A percentile compares a stretch with the other conserved stretches of the same genome.
These are phyloP conservation scores for Candida oleophila DNA, from an alignment of 805 yeast species.

Conservation along the genomic window DNA sequence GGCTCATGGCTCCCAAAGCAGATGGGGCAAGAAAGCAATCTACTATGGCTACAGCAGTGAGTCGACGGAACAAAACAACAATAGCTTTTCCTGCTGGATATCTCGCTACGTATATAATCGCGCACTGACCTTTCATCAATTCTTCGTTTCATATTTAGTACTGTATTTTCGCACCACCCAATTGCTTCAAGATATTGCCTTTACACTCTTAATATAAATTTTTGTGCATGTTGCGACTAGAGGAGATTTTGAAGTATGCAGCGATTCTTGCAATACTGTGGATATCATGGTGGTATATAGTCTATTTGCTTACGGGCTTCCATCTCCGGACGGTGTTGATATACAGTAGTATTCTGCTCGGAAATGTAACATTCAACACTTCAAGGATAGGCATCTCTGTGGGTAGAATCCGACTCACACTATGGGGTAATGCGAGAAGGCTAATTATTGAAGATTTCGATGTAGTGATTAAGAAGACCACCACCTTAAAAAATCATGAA, in stretches of 20 bases:
- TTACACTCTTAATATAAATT: not conserved
- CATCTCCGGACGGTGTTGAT: slow-evolving; percentile 31
- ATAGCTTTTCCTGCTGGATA: no score
- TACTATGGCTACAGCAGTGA: no score
- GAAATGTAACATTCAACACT: slow-evolving; percentile 22
- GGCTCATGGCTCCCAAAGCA: not conserved
- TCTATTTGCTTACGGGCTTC: slow-evolving; percentile 31
- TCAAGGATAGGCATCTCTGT: slow-evolving; percentile 14
- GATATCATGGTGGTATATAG: slow-evolving; percentile 29
- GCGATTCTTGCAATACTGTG: slow-evolving; percentile 16
- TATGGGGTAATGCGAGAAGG: slow-evolving; percentile 39
- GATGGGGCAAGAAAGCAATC: no score
- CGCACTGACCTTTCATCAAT: no score
- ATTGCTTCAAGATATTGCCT: no score
- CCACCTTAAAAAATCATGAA: no score
- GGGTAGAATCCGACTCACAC: slow-evolving; percentile 26
- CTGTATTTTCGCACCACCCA: no score
- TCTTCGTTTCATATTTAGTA: no score
- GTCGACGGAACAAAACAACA: no score
- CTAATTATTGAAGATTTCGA: slow-evolving; percentile 25
- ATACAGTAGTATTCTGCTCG: slow-evolving; percentile 39
- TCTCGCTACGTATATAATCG: no score
- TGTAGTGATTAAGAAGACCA: slow-evolving; percentile 11
- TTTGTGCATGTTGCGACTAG: not conserved
- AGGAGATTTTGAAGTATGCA: not conserved